Conservation (phyloP, 2,329 filamentous ascomycete genomes). For the Aspergillus fijiensis region DNA sequence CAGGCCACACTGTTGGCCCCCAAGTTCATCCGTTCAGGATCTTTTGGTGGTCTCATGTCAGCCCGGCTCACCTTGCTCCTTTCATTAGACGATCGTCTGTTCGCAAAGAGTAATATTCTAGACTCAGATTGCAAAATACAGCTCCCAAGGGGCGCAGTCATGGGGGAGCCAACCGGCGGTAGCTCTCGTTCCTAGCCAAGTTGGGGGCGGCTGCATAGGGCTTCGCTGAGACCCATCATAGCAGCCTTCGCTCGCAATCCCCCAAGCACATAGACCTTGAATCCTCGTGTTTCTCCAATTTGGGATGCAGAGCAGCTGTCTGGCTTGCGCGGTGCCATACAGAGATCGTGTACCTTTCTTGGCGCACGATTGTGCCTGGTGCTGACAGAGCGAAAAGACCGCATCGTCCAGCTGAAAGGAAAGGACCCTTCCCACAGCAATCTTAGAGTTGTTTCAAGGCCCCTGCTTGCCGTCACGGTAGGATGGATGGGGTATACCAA, state of each 20-base stretch:
- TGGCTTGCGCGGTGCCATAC: not conserved
- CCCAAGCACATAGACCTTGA: not conserved
- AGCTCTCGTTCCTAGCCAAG: not conserved
- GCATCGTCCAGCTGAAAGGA: not conserved
- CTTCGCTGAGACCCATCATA: not conserved
- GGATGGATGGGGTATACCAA: not conserved
- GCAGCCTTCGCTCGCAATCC: not conserved
- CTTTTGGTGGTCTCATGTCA: not conserved
- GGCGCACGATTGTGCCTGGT: not conserved
- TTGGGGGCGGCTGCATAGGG: constrained; percentile 4
- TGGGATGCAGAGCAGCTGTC: not conserved
- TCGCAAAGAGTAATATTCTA: not conserved
- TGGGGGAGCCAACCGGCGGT: not conserved
- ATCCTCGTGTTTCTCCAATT: not conserved
- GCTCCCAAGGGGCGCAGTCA: constrained; percentile 3
- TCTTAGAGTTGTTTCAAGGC: not conserved
- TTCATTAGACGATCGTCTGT: not conserved
- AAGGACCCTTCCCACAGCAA: not conserved
- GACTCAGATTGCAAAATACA: not conserved
- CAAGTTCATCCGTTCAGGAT: not conserved
- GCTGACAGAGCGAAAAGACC: not conserved
- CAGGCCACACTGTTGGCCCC: constrained; percentile 1
- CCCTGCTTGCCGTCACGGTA: not conserved
- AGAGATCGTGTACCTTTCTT: not conserved
- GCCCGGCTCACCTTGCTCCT: not conserved